Conservation (phyloP, 1,139 yeast genomes). For the Hansenula lynferdii region DNA sequence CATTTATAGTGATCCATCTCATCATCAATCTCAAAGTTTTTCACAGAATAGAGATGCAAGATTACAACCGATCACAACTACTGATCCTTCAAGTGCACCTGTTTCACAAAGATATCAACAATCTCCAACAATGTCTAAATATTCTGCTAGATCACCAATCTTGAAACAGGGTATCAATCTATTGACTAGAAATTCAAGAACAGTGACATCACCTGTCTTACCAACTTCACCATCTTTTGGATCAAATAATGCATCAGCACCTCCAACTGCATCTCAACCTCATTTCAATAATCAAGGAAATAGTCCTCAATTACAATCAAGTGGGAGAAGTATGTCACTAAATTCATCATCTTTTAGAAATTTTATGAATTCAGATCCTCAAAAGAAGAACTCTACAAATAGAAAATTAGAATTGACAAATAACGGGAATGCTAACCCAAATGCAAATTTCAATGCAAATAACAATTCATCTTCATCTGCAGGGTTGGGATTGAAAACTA, state of each 20-base stretch:
- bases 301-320: too few relatives aligned
- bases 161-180: slow-evolving; percentile 22
- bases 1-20: neutral
- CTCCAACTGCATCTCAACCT: slow-evolving; percentile 1
- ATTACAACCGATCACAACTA: slow-evolving; percentile 19
- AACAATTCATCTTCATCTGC: slow-evolving; percentile 1
- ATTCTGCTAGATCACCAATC: slow-evolving; percentile 19
- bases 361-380: slow-evolving; percentile 19
- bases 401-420: slow-evolving; percentile 32
- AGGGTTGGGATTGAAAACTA: slow-evolving; percentile 28
- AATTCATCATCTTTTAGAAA: slow-evolving; percentile 27
- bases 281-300: slow-evolving; percentile 2
- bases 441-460: neutral
- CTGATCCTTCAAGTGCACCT: slow-evolving; percentile 17
- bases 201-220: slow-evolving; percentile 17
- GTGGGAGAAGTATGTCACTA: slow-evolving; percentile 29
- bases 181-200: slow-evolving; percentile 17
- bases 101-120: slow-evolving; percentile 18
- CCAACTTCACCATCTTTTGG: slow-evolving; percentile 7
- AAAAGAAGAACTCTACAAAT: slow-evolving; percentile 30
- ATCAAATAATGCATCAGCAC: neutral
- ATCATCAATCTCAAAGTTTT: slow-evolving; percentile 8
- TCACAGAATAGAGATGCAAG: slow-evolving; percentile 5
- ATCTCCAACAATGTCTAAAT: slow-evolving; percentile 12
- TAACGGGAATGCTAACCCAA: slow-evolving; percentile 3